phyloP scores from a whole-genome alignment of 2,329 filamentous ascomycete genomes.

The Onygena corvina region DNA sequence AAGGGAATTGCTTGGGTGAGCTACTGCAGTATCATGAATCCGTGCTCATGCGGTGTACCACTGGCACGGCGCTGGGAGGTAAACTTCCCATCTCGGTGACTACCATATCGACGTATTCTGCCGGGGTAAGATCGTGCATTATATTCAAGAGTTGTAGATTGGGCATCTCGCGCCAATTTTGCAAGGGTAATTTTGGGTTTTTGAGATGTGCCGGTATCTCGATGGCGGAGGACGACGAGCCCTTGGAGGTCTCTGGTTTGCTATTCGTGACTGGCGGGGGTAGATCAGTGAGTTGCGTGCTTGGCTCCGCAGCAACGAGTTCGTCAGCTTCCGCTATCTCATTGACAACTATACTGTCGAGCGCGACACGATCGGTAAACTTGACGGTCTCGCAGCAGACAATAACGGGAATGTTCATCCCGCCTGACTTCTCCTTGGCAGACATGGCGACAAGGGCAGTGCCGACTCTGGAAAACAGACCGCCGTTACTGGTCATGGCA shows the following conservation, averaged over 20 bases:
- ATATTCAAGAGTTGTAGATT: slow-evolving; percentile 57
- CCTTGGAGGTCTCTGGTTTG: slow-evolving; percentile 19
- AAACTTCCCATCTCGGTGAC: slow-evolving; percentile 84
- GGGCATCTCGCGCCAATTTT: slow-evolving; percentile 46
- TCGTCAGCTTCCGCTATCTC: slow-evolving; percentile 72
- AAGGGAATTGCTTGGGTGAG: background rate
- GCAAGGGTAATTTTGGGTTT: slow-evolving; percentile 29
- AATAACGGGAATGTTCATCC: slow-evolving; percentile 63
- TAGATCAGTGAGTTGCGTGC: slow-evolving; percentile 12
- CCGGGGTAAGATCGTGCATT: slow-evolving; percentile 84
- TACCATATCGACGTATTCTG: slow-evolving; percentile 74
- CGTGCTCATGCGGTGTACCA: slow-evolving; percentile 51
- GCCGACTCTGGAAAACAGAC: slow-evolving; percentile 75
- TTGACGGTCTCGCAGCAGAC: slow-evolving; percentile 92
- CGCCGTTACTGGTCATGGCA: slow-evolving; percentile 89
- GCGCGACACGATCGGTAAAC: slow-evolving; percentile 77
- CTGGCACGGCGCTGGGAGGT: slow-evolving; percentile 73
- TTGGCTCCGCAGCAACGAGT: slow-evolving; percentile 31
- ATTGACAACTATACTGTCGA: slow-evolving; percentile 88
- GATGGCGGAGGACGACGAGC: slow-evolving; percentile 1
- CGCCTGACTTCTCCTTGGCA: slow-evolving; percentile 49
- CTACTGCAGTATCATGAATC: slow-evolving; percentile 17
- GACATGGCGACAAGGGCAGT: slow-evolving; percentile 78
- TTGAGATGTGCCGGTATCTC: slow-evolving; percentile 11
- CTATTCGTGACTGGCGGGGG: slow-evolving; percentile 22